Percentiles rank a stretch among this genome's conserved stretches.
phyloP scores from a whole-genome alignment of 2,329 filamentous ascomycete species.

The Anthostomella pinea region DNA sequence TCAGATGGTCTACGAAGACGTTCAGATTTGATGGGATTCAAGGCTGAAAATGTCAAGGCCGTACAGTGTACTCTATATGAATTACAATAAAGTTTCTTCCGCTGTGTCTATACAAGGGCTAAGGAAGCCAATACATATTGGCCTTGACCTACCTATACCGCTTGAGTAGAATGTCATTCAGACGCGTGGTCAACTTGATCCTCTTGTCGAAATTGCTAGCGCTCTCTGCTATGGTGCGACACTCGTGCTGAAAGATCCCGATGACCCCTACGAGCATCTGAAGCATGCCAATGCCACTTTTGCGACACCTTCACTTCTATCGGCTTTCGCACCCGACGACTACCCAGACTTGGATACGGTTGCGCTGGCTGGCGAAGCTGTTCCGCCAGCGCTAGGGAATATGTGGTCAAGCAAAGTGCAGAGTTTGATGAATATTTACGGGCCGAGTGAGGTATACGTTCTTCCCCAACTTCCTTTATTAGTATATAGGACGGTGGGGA shows the following conservation, averaged over 20 bases:
- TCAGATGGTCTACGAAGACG: too few relatives aligned
- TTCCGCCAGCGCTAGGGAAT: slow-evolving; percentile 1
- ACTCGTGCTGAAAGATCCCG: slow-evolving; percentile 12
- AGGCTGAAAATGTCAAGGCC: too few relatives aligned
- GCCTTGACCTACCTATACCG: too few relatives aligned
- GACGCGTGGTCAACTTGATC: too few relatives aligned
- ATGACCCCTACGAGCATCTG: slow-evolving; percentile 12
- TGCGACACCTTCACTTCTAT: slow-evolving; percentile 2
- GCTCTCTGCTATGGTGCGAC: slow-evolving; percentile 14
- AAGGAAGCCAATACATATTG: too few relatives aligned
- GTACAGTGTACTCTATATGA: too few relatives aligned
- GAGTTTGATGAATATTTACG: slow-evolving; percentile 4
- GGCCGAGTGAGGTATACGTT: slow-evolving; percentile 4
- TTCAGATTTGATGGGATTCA: too few relatives aligned
- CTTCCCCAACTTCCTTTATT: not conserved
- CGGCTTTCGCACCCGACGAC: slow-evolving; percentile 1
- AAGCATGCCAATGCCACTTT: slow-evolving; percentile 8
- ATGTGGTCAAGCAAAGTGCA: not conserved
- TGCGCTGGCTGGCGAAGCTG: slow-evolving; percentile 1
- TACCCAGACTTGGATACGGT: slow-evolving; percentile 2
- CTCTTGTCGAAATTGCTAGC: slow-evolving; percentile 2
- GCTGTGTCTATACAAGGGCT: too few relatives aligned
- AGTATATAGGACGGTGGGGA: too few relatives aligned
- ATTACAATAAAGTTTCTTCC: too few relatives aligned
- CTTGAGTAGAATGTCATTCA: too few relatives aligned